Evolutionary conservation across 176 grass and related monocot species (phyloP), one percentile per base, ranked within the genome.

Genomic region (Pharus latifolius): DNA sequence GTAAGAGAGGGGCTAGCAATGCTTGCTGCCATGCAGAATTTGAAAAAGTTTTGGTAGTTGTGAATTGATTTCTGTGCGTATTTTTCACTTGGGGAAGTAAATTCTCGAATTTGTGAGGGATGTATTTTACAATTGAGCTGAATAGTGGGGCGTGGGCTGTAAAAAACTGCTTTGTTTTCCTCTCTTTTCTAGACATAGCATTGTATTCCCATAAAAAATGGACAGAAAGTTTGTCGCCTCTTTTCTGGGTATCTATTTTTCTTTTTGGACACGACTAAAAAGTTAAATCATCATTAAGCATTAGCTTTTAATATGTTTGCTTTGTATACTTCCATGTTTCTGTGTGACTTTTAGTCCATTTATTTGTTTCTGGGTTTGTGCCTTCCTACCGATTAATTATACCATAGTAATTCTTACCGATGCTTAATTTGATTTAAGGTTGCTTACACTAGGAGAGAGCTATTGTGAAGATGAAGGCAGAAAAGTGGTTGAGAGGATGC

Each of bases 391-490:
- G 9, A 25, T 67, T 56, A 62, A 5, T 59, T 1, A 40, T 55
- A 48, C 20, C 59, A 65, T 3, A n/a, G 11, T 25, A 44, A 57
- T 47, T 20, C 26, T 73, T 20, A 49, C 27, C 66, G 30, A 61
- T 80, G 35, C 16, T 72, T 79, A 44, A 49, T 80, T 75, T 64
- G 32, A 44, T 77, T 44, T 67, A 61, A 97, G 94, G 81, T 80
- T 98, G 78, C 81, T 98, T 46, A 76, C 78, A 2, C 62, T 98
- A 55, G 94, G 88, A 65, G 94, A 90, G 48, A 90, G 75, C 74
- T 86, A 90, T 83, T 85, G 73, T 69, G 86, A 98, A 88, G 89
- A 93, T 72, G 69, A 83, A 79, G 87, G 67, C 3, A 60, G 51
- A 77, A 78, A 65, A 78, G 57, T 87, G 61, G 78, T 93, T 4